Evolutionary conservation across 108 stramenopile species (phyloP).

Genomic region (Skeletonema costatum): DNA sequence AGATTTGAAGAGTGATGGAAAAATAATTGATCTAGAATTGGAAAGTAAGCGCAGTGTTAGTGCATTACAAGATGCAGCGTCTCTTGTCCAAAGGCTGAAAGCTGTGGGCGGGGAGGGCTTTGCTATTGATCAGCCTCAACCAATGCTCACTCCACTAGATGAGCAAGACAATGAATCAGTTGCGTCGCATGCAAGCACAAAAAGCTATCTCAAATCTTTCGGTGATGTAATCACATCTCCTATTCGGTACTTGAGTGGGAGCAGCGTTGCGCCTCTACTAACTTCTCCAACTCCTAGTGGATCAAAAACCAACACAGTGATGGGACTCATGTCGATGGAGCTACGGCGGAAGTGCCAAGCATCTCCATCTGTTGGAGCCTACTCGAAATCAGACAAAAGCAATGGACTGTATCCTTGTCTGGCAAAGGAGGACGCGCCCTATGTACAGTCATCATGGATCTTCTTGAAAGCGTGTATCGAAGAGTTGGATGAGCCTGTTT

Average conservation of each 20-base stretch:
- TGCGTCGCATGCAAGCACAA: constrained; percentile 44
- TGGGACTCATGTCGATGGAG: constrained; percentile 34
- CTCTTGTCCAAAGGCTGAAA: constrained; percentile 61
- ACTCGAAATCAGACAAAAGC: constrained; percentile 41
- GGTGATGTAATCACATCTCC: constrained; percentile 50
- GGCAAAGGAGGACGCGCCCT: constrained; percentile 64
- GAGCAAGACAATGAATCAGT: constrained; percentile 33
- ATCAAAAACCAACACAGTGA: constrained; percentile 5
- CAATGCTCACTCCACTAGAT: constrained; percentile 15
- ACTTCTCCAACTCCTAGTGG: background rate
- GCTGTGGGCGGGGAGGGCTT: constrained; percentile 45
- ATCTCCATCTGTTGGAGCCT: constrained; percentile 48
- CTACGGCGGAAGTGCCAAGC: constrained; percentile 26
- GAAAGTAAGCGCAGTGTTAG: constrained; percentile 36
- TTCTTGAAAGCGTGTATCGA: constrained; percentile 64
- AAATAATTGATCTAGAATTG: constrained; percentile 39
- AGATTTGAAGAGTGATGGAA: background rate
- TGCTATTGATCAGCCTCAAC: constrained; percentile 26
- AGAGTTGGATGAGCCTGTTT: constrained; percentile 69
- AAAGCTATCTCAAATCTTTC: constrained; percentile 47
- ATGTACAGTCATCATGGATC: constrained; percentile 73
- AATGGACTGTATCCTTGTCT: constrained; percentile 59
- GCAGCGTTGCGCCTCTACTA: constrained; percentile 29
- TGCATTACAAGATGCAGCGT: constrained; percentile 50
- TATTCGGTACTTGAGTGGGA: constrained; percentile 51